These are phyloP conservation scores for Warburgia ugandensis DNA, from an alignment of 164 flowering plant genomes.

Conservation along the genomic window DNA sequence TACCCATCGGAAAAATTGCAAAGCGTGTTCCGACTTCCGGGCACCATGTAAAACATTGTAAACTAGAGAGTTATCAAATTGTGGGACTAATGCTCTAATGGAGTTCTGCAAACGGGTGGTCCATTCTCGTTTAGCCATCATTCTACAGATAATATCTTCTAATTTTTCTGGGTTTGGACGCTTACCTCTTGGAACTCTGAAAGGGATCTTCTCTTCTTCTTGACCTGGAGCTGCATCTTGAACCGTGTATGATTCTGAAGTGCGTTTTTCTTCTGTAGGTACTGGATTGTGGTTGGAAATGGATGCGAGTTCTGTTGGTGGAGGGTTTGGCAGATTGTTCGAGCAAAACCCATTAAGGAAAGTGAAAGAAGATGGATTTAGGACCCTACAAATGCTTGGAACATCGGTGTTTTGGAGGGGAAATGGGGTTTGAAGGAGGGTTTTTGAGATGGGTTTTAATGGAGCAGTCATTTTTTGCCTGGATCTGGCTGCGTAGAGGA, in stretches of 20 bases:
- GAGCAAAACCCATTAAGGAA: constrained; percentile 19
- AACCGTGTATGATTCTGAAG: not conserved
- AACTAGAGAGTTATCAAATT: constrained; percentile 61
- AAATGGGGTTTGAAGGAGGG: not conserved
- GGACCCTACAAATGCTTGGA: constrained; percentile 8
- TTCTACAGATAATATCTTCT: constrained; percentile 60
- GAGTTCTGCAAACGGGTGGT: constrained; percentile 87
- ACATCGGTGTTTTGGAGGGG: not conserved
- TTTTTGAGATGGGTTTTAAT: no score
- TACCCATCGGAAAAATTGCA: constrained; percentile 87
- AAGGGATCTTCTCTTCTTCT: not conserved
- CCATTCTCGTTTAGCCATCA: constrained; percentile 85
- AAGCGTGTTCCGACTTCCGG: constrained; percentile 62
- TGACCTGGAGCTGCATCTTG: not conserved
- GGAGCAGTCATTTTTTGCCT: no score
- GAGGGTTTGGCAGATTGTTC: constrained; percentile 6
- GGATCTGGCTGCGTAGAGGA: no score
- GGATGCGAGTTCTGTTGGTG: not conserved
- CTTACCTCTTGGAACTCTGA: constrained; percentile 31
- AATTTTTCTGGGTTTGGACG: constrained; percentile 42
- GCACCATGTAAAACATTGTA: constrained; percentile 63
- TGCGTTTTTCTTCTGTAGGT: constrained; percentile 1
- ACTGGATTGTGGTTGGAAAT: not conserved
- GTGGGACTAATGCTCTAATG: constrained; percentile 58
- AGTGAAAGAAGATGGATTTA: constrained; percentile 12